These are phyloP conservation scores for Elaeis oleifera DNA, from an alignment of 202 grass and related monocot species.

Conservation along the genomic window DNA sequence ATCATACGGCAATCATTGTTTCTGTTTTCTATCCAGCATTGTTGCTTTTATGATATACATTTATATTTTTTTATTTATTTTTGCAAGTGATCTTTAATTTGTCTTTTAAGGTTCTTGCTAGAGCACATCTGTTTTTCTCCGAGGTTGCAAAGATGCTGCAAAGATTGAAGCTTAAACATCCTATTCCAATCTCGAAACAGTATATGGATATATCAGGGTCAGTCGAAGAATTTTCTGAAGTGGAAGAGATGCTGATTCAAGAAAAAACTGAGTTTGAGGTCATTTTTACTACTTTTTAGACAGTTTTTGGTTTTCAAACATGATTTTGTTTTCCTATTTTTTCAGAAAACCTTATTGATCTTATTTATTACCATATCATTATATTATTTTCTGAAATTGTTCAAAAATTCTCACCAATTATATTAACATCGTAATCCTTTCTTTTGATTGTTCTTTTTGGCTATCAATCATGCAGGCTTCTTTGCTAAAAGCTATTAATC, in stretches of 20 bases:
- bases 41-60: not conserved
- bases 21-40: not conserved
- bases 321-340: too few relatives aligned
- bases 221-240: conserved; percentile 55
- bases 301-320: too few relatives aligned
- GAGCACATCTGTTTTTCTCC: conserved; percentile 52
- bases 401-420: too few relatives aligned
- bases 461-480: conserved; percentile 35
- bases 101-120: conserved; percentile 55
- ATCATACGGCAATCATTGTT: not conserved
- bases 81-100: conserved; percentile 21
- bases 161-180: conserved; percentile 47
- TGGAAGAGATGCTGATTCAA: conserved; percentile 54
- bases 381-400: too few relatives aligned
- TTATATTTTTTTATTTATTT: conserved; percentile 14
- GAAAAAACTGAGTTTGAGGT: conserved; percentile 82
- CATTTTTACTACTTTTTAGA: conserved; percentile 17
- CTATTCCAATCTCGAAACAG: conserved; percentile 21
- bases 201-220: conserved; percentile 20
- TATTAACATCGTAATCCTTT: not conserved
- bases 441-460: conserved; percentile 14
- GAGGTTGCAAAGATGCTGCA: conserved; percentile 53
- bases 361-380: too few relatives aligned
- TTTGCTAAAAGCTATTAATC: conserved; percentile 32
- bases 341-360: too few relatives aligned